These are phyloP conservation scores for Irpex rosettiformis DNA, from an alignment of 1,284 basidiomycete species.

Conservation along the genomic window DNA sequence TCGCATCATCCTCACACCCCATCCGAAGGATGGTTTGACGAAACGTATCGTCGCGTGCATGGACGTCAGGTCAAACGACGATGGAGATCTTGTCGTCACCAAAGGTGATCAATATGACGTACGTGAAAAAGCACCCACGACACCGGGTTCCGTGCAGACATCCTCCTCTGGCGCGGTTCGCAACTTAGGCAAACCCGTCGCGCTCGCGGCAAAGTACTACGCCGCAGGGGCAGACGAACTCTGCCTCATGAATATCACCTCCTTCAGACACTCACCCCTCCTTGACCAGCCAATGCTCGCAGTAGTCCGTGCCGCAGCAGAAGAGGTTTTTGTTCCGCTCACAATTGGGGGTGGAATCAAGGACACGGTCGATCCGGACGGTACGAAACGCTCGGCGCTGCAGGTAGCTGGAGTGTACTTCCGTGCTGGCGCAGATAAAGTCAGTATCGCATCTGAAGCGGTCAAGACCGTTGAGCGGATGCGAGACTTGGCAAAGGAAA, in stretches of 20 bases:
- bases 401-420: constrained; percentile 98
- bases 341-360: constrained; percentile 99
- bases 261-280: constrained; percentile 94
- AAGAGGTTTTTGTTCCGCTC: constrained; percentile 94
- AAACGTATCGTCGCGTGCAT: constrained; percentile 97
- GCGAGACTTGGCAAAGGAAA: constrained; percentile 39
- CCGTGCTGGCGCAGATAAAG: constrained; percentile 97
- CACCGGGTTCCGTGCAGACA: constrained; percentile 24
- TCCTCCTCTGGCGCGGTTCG: constrained; percentile 78
- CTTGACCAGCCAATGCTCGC: constrained; percentile 98
- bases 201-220: constrained; percentile 88
- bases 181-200: constrained; percentile 97
- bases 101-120: constrained; percentile 99
- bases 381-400: constrained; percentile 80
- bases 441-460: constrained; percentile 94
- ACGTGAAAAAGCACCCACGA: constrained; percentile 64
- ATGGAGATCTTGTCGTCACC: constrained; percentile 97
- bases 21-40: constrained; percentile 66
- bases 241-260: constrained; percentile 98
- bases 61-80: constrained; percentile 96
- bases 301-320: constrained; percentile 87
- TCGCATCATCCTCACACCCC: constrained; percentile 36
- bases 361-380: constrained; percentile 94
- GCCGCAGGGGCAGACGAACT: constrained; percentile 92
- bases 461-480: constrained; percentile 91